Base-by-base conservation (phyloP, 352 stramenopile genomes). In the Pythium chondricola region DNA sequence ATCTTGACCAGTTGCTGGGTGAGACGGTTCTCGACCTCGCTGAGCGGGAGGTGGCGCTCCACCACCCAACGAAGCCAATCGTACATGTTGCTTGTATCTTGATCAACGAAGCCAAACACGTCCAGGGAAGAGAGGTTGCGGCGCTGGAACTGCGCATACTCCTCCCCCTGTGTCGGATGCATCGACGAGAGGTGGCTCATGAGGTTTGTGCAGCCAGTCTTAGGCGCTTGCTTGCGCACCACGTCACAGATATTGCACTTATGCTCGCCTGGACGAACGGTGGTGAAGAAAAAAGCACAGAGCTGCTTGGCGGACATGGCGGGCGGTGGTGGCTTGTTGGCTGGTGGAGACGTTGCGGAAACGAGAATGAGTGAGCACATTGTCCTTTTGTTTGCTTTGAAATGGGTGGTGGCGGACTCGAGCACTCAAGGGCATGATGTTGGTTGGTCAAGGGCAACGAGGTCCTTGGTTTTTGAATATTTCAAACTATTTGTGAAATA, bases 231-330 rank as follows among this genome's bases (percentile, higher is more conserved):
- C 35, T 64, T 64, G 30, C 50, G 56, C 13, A 14, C 20, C 18
- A 42, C 24, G 29, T 42, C 43, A 26, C 45, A 65, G 17, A 65
- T 53, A 29, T 61, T 65, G 41, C 50, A 56, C 8, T 47, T 21
- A 30, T 49, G 55, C 20, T 46, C n/a, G 11, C 38, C 56, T n/a
- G 49, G 30, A 14, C 56, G 35, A 14, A 41, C n/a, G 13, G 9
- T 5, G 31, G 44, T 46, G 41, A 43, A 65, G 27, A 64, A 56
- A 40, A 60, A 63, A n/a, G n/a, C n/a, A n/a, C n/a, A n/a, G n/a
- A n/a, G n/a, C n/a, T n/a, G n/a, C n/a, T n/a, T n/a, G n/a, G n/a
- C n/a, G n/a, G n/a, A n/a, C n/a, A n/a, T n/a, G n/a, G n/a, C n/a
- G n/a, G n/a, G n/a, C n/a, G n/a, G n/a, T n/a, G n/a, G n/a, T n/a